Evolutionary conservation across 2,329 filamentous ascomycete genomes (phyloP).

Genomic region (Cladosporium sp.): DNA sequence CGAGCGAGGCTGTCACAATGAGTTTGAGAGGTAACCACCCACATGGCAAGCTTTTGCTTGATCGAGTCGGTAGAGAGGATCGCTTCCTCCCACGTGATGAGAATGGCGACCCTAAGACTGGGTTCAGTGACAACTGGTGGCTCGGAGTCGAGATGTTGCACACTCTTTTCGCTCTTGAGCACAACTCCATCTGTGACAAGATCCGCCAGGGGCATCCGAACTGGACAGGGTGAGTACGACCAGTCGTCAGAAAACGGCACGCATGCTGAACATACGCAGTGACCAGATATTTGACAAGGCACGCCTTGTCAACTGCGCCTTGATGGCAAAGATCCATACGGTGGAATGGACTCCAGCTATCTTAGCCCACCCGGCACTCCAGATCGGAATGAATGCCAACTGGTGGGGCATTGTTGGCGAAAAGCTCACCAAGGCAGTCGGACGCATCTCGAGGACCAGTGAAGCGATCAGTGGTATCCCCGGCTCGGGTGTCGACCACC

Average conservation of each 20-base stretch:
- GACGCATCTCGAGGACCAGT: conserved; percentile 37
- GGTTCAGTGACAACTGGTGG: conserved; percentile 46
- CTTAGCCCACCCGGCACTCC: conserved; percentile 40
- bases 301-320: conserved; percentile 41
- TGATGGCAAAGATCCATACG: conserved; percentile 50
- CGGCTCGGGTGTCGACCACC: conserved; percentile 36
- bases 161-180: conserved; percentile 45
- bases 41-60: conserved; percentile 40
- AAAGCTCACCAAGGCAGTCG: conserved; percentile 38
- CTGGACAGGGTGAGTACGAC: conserved; percentile 26
- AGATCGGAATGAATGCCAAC: conserved; percentile 44
- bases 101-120: conserved; percentile 37
- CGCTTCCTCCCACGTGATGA: conserved; percentile 39
- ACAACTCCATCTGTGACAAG: conserved; percentile 43
- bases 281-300: conserved; percentile 45
- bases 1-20: conserved; percentile 35
- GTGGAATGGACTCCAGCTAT: conserved; percentile 49
- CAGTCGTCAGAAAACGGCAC: background rate
- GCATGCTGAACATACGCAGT: background rate
- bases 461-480: conserved; percentile 41
- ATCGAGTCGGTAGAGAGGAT: conserved; percentile 27
- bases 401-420: conserved; percentile 46
- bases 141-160: conserved; percentile 45
- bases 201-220: conserved; percentile 34
- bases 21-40: conserved; percentile 32